A percentile compares a stretch with the other conserved stretches of the same genome.
These are phyloP conservation scores for Adansonia madagascariensis DNA, from an alignment of 441 rosid species.

Conservation along the genomic window DNA sequence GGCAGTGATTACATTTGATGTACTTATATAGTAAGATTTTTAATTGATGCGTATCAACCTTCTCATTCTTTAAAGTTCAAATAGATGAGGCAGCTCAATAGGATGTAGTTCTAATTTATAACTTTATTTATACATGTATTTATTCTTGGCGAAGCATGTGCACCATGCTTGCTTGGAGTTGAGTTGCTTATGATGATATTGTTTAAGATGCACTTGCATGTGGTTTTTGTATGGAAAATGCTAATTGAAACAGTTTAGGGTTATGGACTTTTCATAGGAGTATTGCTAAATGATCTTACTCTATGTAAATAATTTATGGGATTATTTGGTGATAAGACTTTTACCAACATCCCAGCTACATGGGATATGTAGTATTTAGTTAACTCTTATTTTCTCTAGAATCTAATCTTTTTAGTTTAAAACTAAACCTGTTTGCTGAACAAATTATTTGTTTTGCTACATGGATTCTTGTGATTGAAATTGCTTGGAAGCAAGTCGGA, in stretches of 20 bases:
- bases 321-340: neutral
- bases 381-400: conserved; percentile 1
- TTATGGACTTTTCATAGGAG: neutral
- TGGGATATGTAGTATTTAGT: neutral
- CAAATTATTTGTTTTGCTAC: neutral
- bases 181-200: neutral
- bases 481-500: neutral
- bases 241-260: neutral
- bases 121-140: neutral
- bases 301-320: neutral
- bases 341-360: neutral
- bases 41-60: neutral
- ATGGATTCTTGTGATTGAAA: neutral
- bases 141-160: neutral
- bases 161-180: neutral
- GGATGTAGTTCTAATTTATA: neutral
- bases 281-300: conserved; percentile 7
- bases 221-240: conserved; percentile 3
- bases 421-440: neutral
- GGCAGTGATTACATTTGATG: neutral
- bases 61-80: neutral
- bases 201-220: neutral
- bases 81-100: neutral
- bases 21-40: neutral
- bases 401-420: neutral